These are phyloP conservation scores for Rhizopogon salebrosus DNA, from an alignment of 768 basidiomycete genomes.

Conservation along the genomic window DNA sequence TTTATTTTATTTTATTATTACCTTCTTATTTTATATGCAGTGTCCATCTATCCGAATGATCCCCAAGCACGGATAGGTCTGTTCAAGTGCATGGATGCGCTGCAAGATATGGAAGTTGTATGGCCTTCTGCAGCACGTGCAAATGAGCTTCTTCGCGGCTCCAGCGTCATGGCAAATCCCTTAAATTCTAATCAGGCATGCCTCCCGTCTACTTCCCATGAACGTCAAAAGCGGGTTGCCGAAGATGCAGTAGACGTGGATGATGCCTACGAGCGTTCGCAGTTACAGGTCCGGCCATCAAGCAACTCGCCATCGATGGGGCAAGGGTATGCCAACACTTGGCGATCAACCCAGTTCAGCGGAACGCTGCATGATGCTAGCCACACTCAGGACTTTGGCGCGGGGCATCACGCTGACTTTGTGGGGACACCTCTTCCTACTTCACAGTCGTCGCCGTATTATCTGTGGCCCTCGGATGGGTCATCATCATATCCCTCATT, in stretches of 20 bases:
- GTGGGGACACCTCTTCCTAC: slow-evolving; percentile 4
- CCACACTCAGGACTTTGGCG: background rate
- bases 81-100: slow-evolving; percentile 59
- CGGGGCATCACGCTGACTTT: slow-evolving; percentile 9
- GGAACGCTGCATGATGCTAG: background rate
- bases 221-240: slow-evolving; percentile 56
- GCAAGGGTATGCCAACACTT: slow-evolving; percentile 19
- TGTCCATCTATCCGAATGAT: slow-evolving; percentile 59
- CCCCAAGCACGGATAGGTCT: slow-evolving; percentile 66
- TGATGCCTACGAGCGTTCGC: slow-evolving; percentile 20
- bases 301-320: slow-evolving; percentile 6
- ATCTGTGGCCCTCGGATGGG: slow-evolving; percentile 40
- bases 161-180: slow-evolving; percentile 34
- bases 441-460: slow-evolving; percentile 29
- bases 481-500: slow-evolving; percentile 28
- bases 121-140: slow-evolving; percentile 80
- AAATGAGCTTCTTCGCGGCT: slow-evolving; percentile 63
- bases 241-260: slow-evolving; percentile 43
- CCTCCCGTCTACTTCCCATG: slow-evolving; percentile 13
- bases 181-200: background rate
- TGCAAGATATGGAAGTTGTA: slow-evolving; percentile 58
- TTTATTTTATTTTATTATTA: background rate
- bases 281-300: slow-evolving; percentile 8
- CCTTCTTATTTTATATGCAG: slow-evolving; percentile 26
- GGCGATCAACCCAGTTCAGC: slow-evolving; percentile 24